Percentiles rank a stretch among this genome's conserved stretches.
Evolutionary conservation across 805 yeast genomes (phyloP).

Genomic region (Martiniozyma abietophila): DNA sequence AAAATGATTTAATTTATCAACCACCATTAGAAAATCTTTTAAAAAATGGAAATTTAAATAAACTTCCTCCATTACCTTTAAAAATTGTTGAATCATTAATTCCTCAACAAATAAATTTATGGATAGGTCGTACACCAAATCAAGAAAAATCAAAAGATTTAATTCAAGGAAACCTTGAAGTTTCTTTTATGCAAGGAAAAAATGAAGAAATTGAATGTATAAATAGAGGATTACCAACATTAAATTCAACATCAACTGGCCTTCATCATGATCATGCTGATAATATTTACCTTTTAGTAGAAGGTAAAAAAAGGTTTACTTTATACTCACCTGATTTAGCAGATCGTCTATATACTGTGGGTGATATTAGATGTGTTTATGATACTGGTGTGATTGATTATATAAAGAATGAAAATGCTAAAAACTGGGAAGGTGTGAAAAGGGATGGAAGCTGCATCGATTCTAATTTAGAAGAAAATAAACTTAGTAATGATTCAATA

Average conservation of each 20-base stretch:
- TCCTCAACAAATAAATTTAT: conserved; percentile 66
- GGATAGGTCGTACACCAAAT: conserved; percentile 44
- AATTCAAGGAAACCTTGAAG: too few species aligned
- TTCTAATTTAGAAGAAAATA: conserved; percentile 44
- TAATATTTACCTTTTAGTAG: conserved; percentile 52
- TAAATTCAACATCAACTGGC: conserved; percentile 53
- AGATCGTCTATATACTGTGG: conserved; percentile 50
- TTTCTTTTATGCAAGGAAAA: too few species aligned
- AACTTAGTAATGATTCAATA: conserved; percentile 26
- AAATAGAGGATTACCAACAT: conserved; percentile 46
- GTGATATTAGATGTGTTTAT: conserved; percentile 42
- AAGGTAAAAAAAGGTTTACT: conserved; percentile 60
- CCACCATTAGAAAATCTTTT: conserved; percentile 43
- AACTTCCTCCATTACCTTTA: conserved; percentile 24
- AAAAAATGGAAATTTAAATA: conserved; percentile 24
- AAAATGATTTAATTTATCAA: conserved; percentile 10
- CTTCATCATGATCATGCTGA: conserved; percentile 78
- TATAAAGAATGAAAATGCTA: conserved; percentile 41
- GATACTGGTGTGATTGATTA: conserved; percentile 65
- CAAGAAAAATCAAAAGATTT: conserved; percentile 20
- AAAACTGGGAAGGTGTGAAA: conserved; percentile 52
- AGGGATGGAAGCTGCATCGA: conserved; percentile 42
- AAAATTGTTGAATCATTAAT: conserved; percentile 24
- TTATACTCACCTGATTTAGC: conserved; percentile 59
- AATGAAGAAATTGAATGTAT: neutral